These are phyloP conservation scores for Sphagnum contortum DNA, from an alignment of 225 moss, liverwort and hornwort genomes.

Conservation along the genomic window DNA sequence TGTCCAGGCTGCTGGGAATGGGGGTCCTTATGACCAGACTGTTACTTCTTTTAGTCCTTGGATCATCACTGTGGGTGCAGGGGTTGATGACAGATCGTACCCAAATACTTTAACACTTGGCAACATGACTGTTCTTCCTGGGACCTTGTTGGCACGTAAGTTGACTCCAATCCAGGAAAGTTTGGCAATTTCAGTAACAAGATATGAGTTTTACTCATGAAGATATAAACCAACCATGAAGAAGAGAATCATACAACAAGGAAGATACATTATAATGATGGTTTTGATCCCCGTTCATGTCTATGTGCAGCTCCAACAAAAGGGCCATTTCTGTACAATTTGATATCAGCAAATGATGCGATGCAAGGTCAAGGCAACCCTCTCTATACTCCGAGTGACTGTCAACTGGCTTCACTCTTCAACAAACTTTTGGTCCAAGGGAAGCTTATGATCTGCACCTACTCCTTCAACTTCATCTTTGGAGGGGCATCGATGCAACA, in stretches of 20 bases:
- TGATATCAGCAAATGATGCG: constrained; percentile 40
- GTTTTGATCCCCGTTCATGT: neutral
- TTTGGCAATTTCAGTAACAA: too few relatives aligned
- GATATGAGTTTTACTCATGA: too few relatives aligned
- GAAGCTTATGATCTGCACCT: constrained; percentile 61
- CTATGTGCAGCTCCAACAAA: constrained; percentile 29
- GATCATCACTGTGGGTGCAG: constrained; percentile 66
- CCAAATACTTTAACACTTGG: constrained; percentile 35
- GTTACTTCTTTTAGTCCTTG: constrained; percentile 79
- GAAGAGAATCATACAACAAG: too few relatives aligned
- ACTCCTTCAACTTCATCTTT: neutral
- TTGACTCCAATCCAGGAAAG: too few relatives aligned
- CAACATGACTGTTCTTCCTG: constrained; percentile 17
- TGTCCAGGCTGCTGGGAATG: constrained; percentile 70
- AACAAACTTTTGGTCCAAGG: constrained; percentile 24
- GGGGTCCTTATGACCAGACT: constrained; percentile 57
- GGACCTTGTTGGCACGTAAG: constrained; percentile 34
- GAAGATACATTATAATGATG: neutral
- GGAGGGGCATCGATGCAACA: too few relatives aligned
- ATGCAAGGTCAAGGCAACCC: constrained; percentile 21
- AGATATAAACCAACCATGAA: too few relatives aligned
- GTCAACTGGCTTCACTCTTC: constrained; percentile 52
- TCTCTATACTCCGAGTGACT: constrained; percentile 44
- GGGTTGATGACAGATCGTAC: constrained; percentile 60
- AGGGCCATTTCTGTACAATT: constrained; percentile 9